These are phyloP conservation scores for Corinectria fuckeliana DNA, from an alignment of 2,329 filamentous ascomycete genomes.

Conservation along the genomic window DNA sequence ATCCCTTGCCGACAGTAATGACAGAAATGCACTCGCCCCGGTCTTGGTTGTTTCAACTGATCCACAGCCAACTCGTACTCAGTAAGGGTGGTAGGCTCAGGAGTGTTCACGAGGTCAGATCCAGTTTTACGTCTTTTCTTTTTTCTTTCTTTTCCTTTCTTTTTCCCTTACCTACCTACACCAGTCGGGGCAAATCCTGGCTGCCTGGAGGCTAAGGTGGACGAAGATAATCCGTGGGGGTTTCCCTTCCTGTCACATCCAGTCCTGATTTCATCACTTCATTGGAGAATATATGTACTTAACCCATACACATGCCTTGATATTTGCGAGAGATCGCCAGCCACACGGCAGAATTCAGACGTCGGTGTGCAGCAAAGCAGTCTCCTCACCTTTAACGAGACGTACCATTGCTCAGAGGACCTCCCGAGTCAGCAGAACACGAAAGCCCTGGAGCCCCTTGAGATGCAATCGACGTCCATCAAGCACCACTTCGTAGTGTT, in stretches of 20 bases:
- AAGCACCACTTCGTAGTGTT: slow-evolving; percentile 27
- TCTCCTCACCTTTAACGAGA: slow-evolving; percentile 18
- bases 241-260: background rate
- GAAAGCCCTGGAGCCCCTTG: slow-evolving; percentile 32
- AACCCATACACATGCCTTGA: background rate
- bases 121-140: slow-evolving; percentile 13
- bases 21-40: background rate
- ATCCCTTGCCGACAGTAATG: background rate
- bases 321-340: slow-evolving; percentile 8
- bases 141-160: slow-evolving; percentile 13
- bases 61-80: slow-evolving; percentile 1
- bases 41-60: slow-evolving; percentile 13
- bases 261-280: slow-evolving; percentile 2
- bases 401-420: slow-evolving; percentile 19
- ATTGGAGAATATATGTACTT: slow-evolving; percentile 23
- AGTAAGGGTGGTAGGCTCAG: background rate
- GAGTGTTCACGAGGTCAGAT: slow-evolving; percentile 23
- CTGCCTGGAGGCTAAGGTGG: slow-evolving; percentile 9
- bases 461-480: slow-evolving; percentile 22
- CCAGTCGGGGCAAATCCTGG: slow-evolving; percentile 18
- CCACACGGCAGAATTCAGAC: slow-evolving; percentile 22
- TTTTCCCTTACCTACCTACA: background rate
- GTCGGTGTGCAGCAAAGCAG: slow-evolving; percentile 36
- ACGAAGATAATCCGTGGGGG: slow-evolving; percentile 8
- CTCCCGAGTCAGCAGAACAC: slow-evolving; percentile 23